Percentiles rank a stretch among this genome's conserved stretches.
Conservation (phyloP, 768 basidiomycete genomes). For the Termitomyces sp. region DNA sequence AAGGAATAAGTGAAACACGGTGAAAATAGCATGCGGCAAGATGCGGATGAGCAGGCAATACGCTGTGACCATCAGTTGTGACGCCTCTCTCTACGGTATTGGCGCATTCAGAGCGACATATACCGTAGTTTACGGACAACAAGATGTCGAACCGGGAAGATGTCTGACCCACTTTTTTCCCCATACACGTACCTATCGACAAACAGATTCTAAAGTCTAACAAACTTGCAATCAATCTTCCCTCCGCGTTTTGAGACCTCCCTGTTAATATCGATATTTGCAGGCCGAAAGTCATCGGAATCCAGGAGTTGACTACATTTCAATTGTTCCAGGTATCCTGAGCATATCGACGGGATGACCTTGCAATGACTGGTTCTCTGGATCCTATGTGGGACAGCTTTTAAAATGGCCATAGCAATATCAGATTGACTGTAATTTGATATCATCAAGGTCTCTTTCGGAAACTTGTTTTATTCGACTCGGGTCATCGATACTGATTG, state of each 20-base stretch:
- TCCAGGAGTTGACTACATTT: background rate
- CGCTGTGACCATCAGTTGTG: too few relatives aligned
- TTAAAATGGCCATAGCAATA: background rate
- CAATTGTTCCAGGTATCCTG: background rate
- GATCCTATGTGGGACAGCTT: background rate
- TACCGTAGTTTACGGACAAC: too few relatives aligned
- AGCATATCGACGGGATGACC: background rate
- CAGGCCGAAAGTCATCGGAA: background rate
- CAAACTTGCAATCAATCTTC: background rate
- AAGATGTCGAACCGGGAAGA: too few relatives aligned
- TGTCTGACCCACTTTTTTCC: too few relatives aligned
- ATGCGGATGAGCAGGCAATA: too few relatives aligned
- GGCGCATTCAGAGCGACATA: too few relatives aligned
- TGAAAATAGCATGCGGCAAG: too few relatives aligned
- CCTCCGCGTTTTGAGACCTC: background rate
- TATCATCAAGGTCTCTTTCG: background rate
- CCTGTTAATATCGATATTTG: background rate
- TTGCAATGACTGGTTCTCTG: background rate
- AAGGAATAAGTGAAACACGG: too few relatives aligned
- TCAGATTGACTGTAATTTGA: background rate
- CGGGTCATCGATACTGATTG: background rate
- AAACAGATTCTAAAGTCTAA: too few relatives aligned
- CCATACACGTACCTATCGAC: too few relatives aligned
- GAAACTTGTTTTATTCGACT: background rate
- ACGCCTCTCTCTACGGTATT: too few relatives aligned